These are phyloP conservation scores for Cardamine occulta DNA, from an alignment of 345 rosid genomes.

Conservation along the genomic window DNA sequence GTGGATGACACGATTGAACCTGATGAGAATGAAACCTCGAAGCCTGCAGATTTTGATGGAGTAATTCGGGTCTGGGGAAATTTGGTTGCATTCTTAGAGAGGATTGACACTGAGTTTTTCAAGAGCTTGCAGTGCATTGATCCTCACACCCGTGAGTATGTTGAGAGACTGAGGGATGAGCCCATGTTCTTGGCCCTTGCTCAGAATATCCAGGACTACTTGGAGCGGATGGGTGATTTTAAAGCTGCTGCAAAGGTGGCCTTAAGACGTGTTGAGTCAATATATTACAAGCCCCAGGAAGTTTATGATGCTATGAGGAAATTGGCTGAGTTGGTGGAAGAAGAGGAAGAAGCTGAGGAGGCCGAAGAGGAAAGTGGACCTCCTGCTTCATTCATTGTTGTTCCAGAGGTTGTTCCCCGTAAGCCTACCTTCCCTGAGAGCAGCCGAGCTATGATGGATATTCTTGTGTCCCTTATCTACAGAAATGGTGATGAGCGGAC, in stretches of 20 bases:
- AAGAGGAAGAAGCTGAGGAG: slow-evolving; percentile 50
- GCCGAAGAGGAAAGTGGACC: slow-evolving; percentile 72
- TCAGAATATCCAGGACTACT: slow-evolving; percentile 85
- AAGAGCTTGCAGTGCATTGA: slow-evolving; percentile 95
- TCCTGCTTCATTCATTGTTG: slow-evolving; percentile 62
- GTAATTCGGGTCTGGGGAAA: slow-evolving; percentile 86
- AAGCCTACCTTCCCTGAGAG: slow-evolving; percentile 87
- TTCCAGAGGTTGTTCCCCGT: slow-evolving; percentile 82
- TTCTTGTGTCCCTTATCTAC: slow-evolving; percentile 85
- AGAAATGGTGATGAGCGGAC: slow-evolving; percentile 93
- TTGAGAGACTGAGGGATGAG: slow-evolving; percentile 90
- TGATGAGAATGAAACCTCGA: slow-evolving; percentile 88
- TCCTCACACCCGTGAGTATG: slow-evolving; percentile 91
- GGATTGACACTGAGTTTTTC: slow-evolving; percentile 83
- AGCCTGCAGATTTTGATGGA: slow-evolving; percentile 69
- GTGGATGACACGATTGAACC: slow-evolving; percentile 82
- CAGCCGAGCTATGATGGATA: slow-evolving; percentile 89
- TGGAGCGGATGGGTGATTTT: slow-evolving; percentile 63
- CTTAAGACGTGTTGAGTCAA: slow-evolving; percentile 71
- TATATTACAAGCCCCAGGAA: slow-evolving; percentile 92
- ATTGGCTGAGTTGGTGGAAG: slow-evolving; percentile 65
- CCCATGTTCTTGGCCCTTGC: slow-evolving; percentile 83
- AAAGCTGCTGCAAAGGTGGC: slow-evolving; percentile 93
- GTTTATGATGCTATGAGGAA: slow-evolving; percentile 98
- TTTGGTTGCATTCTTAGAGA: slow-evolving; percentile 87